phyloP scores from a whole-genome alignment of 164 flowering plant genomes.

The Brasenia schreberi region DNA sequence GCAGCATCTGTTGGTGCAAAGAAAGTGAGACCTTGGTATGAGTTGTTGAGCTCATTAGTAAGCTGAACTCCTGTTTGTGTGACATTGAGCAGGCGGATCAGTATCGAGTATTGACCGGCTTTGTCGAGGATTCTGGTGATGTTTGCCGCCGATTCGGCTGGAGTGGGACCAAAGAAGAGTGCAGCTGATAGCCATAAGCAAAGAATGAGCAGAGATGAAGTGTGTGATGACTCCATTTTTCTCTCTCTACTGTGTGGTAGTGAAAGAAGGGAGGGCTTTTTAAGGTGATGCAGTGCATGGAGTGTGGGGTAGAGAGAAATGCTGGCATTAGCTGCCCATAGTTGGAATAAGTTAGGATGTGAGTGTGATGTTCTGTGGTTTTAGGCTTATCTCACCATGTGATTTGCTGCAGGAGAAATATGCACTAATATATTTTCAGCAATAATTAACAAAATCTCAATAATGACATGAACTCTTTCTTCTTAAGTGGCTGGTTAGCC shows the following conservation, averaged over 20 bases:
- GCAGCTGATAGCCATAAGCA: not conserved
- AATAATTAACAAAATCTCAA: too few species aligned
- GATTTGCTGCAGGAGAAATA: not conserved
- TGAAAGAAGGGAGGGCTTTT: not conserved
- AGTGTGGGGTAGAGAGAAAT: not conserved
- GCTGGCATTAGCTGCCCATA: not conserved
- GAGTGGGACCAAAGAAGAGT: not conserved
- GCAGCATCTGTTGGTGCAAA: slow-evolving; percentile 92
- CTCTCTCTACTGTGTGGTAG: not conserved
- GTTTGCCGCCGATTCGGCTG: slow-evolving; percentile 37
- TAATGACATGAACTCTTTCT: too few species aligned
- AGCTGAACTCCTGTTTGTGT: slow-evolving; percentile 47
- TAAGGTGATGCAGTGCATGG: not conserved
- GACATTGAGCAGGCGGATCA: slow-evolving; percentile 38
- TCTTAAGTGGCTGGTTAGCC: too few species aligned
- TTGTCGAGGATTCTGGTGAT: slow-evolving; percentile 57
- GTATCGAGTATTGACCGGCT: slow-evolving; percentile 39
- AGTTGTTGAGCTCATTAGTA: slow-evolving; percentile 52
- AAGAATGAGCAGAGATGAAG: not conserved
- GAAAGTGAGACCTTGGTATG: slow-evolving; percentile 59
- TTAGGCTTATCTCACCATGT: not conserved
- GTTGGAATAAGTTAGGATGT: not conserved
- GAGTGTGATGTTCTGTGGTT: not conserved
- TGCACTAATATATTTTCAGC: too few species aligned
- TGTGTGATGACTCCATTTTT: not conserved